Conservation (phyloP, 805 yeast species). For the Spathaspora hagerdaliae region DNA sequence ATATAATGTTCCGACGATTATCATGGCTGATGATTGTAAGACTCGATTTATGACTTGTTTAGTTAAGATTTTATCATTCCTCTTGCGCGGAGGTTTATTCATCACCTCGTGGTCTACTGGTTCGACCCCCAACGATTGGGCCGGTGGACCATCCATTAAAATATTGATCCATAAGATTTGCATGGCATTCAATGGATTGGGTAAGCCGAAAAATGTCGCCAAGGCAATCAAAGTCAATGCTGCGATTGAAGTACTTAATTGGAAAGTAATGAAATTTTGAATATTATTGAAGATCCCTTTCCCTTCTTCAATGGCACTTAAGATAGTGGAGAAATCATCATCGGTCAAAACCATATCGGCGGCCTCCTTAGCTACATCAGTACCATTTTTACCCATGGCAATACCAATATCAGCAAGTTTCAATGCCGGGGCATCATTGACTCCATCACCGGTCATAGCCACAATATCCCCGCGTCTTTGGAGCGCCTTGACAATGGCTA, state of each 20-base stretch:
- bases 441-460: conserved; percentile 99
- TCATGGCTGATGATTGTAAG: conserved; percentile 69
- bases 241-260: conserved; percentile 92
- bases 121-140: conserved; percentile 95
- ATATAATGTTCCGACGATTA: conserved; percentile 80
- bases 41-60: conserved; percentile 64
- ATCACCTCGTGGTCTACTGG: conserved; percentile 95
- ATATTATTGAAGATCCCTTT: conserved; percentile 95
- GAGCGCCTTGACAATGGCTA: conserved; percentile 82
- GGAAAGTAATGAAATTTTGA: conserved; percentile 92
- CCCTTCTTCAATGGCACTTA: conserved; percentile 94
- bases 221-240: conserved; percentile 87
- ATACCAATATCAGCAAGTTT: conserved; percentile 95
- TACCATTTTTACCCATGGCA: conserved; percentile 90
- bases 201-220: conserved; percentile 80
- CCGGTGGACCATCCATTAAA: conserved; percentile 99
- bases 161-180: conserved; percentile 97
- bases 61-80: conserved; percentile 83
- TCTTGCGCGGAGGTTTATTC: conserved; percentile 92
- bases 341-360: conserved; percentile 97
- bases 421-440: conserved; percentile 97
- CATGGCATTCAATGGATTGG: conserved; percentile 96
- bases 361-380: conserved; percentile 98
- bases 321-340: conserved; percentile 92
- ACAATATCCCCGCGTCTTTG: conserved; percentile 91